phyloP scores from a whole-genome alignment of 352 stramenopile species.

The Phytopythium boreale region DNA sequence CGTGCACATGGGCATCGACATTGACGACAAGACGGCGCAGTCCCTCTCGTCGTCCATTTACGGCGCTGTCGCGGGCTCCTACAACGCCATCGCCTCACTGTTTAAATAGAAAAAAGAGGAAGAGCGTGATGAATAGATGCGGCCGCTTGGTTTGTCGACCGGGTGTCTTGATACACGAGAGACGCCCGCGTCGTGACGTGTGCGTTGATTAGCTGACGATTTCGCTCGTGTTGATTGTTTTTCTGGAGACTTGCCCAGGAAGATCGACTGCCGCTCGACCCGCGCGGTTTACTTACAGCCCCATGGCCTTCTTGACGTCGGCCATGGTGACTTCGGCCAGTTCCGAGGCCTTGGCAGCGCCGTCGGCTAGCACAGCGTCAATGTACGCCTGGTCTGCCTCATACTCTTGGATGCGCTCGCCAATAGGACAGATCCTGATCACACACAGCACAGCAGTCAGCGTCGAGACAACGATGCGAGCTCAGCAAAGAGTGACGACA shows the following conservation, averaged over 20 bases:
- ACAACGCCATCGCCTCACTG: slow-evolving; percentile 24
- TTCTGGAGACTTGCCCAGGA: background rate
- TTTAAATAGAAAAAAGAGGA: slow-evolving; percentile 30
- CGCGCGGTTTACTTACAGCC: slow-evolving; percentile 25
- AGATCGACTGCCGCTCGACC: background rate
- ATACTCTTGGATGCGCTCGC: slow-evolving; percentile 91
- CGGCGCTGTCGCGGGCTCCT: slow-evolving; percentile 22
- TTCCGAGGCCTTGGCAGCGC: slow-evolving; percentile 59
- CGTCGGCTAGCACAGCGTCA: slow-evolving; percentile 85
- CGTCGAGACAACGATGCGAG: background rate
- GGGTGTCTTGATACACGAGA: background rate
- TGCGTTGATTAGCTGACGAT: background rate
- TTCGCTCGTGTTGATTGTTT: background rate
- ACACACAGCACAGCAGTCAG: slow-evolving; percentile 1
- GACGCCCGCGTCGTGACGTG: no score
- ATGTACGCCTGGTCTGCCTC: slow-evolving; percentile 91
- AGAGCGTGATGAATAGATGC: background rate
- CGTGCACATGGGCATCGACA: slow-evolving; percentile 24
- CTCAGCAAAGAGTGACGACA: background rate
- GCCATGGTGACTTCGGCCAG: slow-evolving; percentile 69
- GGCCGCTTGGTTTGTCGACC: background rate
- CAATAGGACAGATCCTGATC: slow-evolving; percentile 90
- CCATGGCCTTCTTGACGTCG: slow-evolving; percentile 75
- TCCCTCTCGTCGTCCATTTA: slow-evolving; percentile 15
- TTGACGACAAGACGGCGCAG: slow-evolving; percentile 23